Evolutionary conservation across 1,284 basidiomycete species (phyloP), one percentile per base, ranked within the genome.

Genomic region (Ceratobasidium sp.): DNA sequence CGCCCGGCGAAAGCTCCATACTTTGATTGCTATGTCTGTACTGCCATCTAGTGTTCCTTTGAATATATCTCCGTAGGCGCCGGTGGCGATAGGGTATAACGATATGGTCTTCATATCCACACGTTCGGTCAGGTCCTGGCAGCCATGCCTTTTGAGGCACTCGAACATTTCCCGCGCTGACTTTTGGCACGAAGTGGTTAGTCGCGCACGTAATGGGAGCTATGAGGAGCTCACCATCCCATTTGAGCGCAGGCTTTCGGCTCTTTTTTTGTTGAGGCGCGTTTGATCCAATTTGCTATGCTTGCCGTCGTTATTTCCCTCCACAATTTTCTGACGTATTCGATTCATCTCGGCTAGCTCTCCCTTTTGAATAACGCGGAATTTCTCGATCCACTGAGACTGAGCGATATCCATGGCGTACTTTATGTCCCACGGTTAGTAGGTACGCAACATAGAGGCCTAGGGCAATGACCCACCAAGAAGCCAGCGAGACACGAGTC

Each of bases 401-500:
- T 17, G 43, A 22, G 43, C 43, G 15, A 45, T 22, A 22, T 17
- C 43, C 17, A 22, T 3, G 17, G 43, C 43, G 15, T 45, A 45
- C 43, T 45, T 38, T 8, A 40, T 40, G 38, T 40, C 3, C 10
- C n/a, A 7, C 22, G 10, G 38, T 38, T 1, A 27, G 38, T 7
- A 13, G 4, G 5, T 5, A 1, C 15, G 4, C 10, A 4, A 3
- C 13, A 2, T 7, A 3, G 2, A 27, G 38, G n/a, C 38, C 1
- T 25, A 8, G 12, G 7, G 22, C 12, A 10, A 10, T 5, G 2
- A 3, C 42, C 20, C 13, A 58, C 56, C 27, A 43, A 58, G 29
- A 58, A 58, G 27, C 45, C 32, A 27, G 15, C 13, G 12, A 58
- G 22, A 17, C 56, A 58, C 40, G 13, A 27, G 15, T 58, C 56